Evolutionary conservation across 208 protist species (phyloP).

Genomic region (Crithidia sp.): DNA sequence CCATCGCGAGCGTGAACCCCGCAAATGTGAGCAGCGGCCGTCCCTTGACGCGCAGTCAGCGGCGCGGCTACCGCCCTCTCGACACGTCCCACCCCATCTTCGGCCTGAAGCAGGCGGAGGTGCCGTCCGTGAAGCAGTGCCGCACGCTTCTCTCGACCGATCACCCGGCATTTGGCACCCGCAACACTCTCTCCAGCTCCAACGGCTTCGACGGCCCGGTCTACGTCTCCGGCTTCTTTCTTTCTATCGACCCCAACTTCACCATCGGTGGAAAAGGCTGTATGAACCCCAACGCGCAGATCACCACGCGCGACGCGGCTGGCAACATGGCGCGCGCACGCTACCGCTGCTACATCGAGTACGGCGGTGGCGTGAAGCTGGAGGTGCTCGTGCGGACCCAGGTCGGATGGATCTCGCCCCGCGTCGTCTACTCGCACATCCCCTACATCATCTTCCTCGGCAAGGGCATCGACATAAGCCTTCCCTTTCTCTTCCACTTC

Average conservation of each 20-base stretch:
- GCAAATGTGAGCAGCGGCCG: constrained; percentile 28
- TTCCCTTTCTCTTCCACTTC: constrained; percentile 85
- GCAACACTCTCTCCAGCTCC: constrained; percentile 46
- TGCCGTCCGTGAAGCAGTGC: constrained; percentile 19
- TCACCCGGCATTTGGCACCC: constrained; percentile 75
- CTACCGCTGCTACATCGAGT: constrained; percentile 77
- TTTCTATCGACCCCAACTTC: constrained; percentile 79
- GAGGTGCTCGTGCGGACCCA: constrained; percentile 80
- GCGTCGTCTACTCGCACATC: constrained; percentile 70
- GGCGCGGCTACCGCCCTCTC: constrained; percentile 46
- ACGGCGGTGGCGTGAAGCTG: constrained; percentile 64
- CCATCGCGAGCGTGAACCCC: constrained; percentile 42
- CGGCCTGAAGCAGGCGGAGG: constrained; percentile 63
- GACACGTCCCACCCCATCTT: constrained; percentile 73
- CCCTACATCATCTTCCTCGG: constrained; percentile 82
- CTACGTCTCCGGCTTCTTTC: constrained; percentile 80
- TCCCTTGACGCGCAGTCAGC: constrained; percentile 31
- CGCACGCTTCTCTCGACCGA: constrained; percentile 61
- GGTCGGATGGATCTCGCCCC: constrained; percentile 89
- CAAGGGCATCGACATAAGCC: constrained; percentile 77
- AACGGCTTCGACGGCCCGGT: constrained; percentile 72
- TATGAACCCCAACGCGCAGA: constrained; percentile 88
- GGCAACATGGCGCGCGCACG: constrained; percentile 79
- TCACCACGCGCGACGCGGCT: constrained; percentile 71
- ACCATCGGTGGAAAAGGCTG: constrained; percentile 49